Evolutionary conservation across 306 rosid genomes (phyloP).

Genomic region (Albizia julibrissin): DNA sequence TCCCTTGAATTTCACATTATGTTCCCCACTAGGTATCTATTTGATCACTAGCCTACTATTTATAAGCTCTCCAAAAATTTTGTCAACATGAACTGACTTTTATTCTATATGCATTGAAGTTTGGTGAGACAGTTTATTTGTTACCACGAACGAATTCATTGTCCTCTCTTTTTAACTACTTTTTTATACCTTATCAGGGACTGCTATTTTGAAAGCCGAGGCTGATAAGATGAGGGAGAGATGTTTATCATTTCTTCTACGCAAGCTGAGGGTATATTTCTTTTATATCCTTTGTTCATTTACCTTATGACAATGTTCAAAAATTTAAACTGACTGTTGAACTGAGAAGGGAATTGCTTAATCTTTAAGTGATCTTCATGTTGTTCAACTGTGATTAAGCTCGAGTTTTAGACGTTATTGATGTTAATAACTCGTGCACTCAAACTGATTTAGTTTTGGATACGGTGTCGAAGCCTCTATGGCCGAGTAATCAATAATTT

Average conservation of each 20-base stretch:
- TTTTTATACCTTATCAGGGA: constrained; percentile 51
- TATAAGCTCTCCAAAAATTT: not conserved
- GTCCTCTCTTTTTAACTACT: not conserved
- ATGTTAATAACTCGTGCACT: not conserved
- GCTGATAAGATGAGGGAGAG: constrained; percentile 60
- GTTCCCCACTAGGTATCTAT: not conserved
- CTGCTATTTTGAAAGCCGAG: constrained; percentile 68
- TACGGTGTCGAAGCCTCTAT: not conserved
- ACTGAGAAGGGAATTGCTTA: not conserved
- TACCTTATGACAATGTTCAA: not conserved
- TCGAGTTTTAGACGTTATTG: not conserved
- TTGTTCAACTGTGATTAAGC: not conserved
- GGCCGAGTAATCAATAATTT: not conserved
- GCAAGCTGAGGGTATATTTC: constrained; percentile 57
- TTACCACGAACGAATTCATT: constrained; percentile 16
- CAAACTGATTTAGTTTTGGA: not conserved
- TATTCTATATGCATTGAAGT: not conserved
- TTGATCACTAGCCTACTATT: not conserved
- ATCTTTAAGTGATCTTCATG: not conserved
- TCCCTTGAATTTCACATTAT: constrained; percentile 3
- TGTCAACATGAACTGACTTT: not conserved
- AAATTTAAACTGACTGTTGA: not conserved
- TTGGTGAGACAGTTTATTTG: not conserved
- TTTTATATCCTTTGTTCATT: constrained; percentile 4
- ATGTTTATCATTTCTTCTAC: constrained; percentile 62